Evolutionary conservation across 2,329 filamentous ascomycete genomes (phyloP).

Genomic region (Colletotrichum eleusines): DNA sequence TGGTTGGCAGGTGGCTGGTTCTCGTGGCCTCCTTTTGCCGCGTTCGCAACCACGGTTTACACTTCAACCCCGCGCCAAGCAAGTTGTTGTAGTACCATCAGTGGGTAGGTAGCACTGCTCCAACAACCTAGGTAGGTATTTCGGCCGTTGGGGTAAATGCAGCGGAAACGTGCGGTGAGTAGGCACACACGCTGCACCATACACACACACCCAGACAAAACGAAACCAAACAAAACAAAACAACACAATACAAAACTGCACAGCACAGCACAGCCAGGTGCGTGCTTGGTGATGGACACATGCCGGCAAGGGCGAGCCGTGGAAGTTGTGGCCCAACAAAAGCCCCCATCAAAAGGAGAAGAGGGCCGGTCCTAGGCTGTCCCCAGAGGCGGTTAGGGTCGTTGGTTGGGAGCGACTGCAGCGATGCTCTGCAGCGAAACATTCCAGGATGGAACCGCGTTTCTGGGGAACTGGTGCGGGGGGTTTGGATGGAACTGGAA

Average conservation of each 20-base stretch:
- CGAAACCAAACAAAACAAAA: neutral
- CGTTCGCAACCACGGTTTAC: conserved; percentile 15
- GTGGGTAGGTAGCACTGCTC: neutral
- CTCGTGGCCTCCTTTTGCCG: conserved; percentile 29
- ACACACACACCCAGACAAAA: neutral
- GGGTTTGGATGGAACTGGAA: conserved; percentile 21
- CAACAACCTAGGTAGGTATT: neutral
- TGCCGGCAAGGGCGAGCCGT: neutral
- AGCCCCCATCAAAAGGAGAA: neutral
- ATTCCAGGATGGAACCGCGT: conserved; percentile 30
- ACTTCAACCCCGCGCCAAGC: conserved; percentile 25
- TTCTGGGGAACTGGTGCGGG: conserved; percentile 38
- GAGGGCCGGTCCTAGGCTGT: neutral
- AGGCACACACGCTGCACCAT: neutral
- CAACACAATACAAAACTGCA: neutral
- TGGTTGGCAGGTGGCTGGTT: conserved; percentile 38
- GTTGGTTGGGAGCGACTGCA: conserved; percentile 2
- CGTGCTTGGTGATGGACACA: conserved; percentile 2
- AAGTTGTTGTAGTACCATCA: neutral
- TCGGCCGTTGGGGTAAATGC: neutral
- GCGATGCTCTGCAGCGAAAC: conserved; percentile 8
- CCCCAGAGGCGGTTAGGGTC: neutral
- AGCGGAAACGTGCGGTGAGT: neutral
- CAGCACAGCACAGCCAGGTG: neutral
- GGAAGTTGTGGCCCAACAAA: neutral